Base-by-base conservation (phyloP, 768 basidiomycete genomes). In the Wakefieldia striispora region DNA sequence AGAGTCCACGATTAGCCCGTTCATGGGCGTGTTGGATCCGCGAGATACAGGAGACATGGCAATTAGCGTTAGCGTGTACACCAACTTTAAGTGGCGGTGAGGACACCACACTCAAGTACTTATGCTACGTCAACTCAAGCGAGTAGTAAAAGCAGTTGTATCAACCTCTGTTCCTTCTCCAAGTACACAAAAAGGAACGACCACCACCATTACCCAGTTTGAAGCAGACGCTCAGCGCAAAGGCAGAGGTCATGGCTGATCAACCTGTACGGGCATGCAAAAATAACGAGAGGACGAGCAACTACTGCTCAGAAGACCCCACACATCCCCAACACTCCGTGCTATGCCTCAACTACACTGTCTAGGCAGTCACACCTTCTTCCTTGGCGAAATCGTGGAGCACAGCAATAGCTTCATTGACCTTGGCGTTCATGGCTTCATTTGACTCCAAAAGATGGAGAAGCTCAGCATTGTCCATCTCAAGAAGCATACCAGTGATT, bases 401-500 rank as follows among this genome's bases (percentile, higher is more conserved):
- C 42, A 97, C 95, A 50, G 76, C 67, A 54, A 97, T 79, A 27
- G 95, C 95, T 76, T 98, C 95, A 51, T 81, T 82, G 57, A 97
- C 88, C 80, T 99, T 99, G 71, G 77, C 74, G 63, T 82, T 81
- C 78, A 99, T 82, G 37, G 94, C 83, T 10, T 92, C 91, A 19
- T 75, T 73, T 47, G 83, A 74, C 53, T 95, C 93, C 60, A 98
- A 73, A 43, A 99, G 81, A 72, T 91, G 86, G 24, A 98, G 74
- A 43, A 99, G 79, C 72, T 98, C 97, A 41, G 78, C 65, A 73
- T 95, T 95, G 70, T 97, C 95, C 95, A 99, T 98, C 82, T 99
- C 95, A 56, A 97, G 82, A 64, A 97, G 77, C 95, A 97, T 97
- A 48, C 93, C 95, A 38, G 95, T 97, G 70, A 97, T 97, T 80